phyloP scores from a whole-genome alignment of 2,329 filamentous ascomycete species.

The Orbilia javanica region DNA sequence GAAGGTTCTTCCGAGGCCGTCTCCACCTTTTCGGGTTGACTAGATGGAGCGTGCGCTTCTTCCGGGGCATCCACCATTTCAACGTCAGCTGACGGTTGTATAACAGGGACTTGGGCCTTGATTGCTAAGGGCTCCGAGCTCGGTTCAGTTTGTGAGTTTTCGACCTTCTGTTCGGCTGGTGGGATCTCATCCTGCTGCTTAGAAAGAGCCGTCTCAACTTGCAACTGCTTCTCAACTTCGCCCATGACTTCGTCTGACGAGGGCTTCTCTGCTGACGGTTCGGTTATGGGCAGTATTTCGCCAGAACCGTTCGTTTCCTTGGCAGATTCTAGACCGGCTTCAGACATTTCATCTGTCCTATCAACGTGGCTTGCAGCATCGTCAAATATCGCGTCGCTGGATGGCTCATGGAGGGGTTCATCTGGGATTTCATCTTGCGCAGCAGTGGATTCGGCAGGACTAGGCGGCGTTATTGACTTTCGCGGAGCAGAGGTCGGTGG shows the following conservation, averaged over 20 bases:
- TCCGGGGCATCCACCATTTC: slow-evolving; percentile 49
- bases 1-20: background rate
- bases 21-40: background rate
- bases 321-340: background rate
- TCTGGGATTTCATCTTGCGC: background rate
- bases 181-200: slow-evolving; percentile 38
- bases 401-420: background rate
- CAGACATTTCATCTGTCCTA: slow-evolving; percentile 19
- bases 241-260: slow-evolving; percentile 44
- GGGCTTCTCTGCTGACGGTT: background rate
- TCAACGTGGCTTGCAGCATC: slow-evolving; percentile 19
- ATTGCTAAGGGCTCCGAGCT: background rate
- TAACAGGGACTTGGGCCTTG: background rate
- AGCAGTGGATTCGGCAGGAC: slow-evolving; percentile 45
- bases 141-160: background rate
- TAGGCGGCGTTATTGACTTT: slow-evolving; percentile 49
- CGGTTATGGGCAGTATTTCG: background rate
- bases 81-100: slow-evolving; percentile 7
- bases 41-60: background rate
- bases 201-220: slow-evolving; percentile 51
- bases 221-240: slow-evolving; percentile 57
- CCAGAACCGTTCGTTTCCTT: background rate
- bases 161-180: background rate
- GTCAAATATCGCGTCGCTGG: background rate
- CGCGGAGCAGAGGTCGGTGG: slow-evolving; percentile 30